phyloP scores from a whole-genome alignment of 352 stramenopile species.

The Pilasporangium apinafurcum region DNA sequence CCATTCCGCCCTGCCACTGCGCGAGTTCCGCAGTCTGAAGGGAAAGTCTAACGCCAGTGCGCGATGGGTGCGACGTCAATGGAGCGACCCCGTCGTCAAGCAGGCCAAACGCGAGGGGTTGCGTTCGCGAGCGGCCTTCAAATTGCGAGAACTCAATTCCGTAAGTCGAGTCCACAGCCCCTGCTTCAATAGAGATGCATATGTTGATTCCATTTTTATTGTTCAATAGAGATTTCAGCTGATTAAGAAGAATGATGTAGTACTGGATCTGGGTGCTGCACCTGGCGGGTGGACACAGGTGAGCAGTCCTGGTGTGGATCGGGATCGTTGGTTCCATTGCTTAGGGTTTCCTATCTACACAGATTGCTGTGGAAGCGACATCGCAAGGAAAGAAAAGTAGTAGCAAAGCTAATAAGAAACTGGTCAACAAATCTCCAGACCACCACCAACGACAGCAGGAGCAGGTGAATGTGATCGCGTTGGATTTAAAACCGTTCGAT shows the following conservation, averaged over 20 bases:
- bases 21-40: constrained; percentile 71
- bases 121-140: constrained; percentile 75
- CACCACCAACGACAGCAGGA: constrained; percentile 6
- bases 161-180: constrained; percentile 12
- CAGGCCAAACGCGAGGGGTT: constrained; percentile 80
- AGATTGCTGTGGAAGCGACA: constrained; percentile 61
- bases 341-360: background rate
- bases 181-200: background rate
- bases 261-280: constrained; percentile 80
- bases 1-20: constrained; percentile 10
- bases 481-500: constrained; percentile 72
- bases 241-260: constrained; percentile 50
- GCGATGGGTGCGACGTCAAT: constrained; percentile 81
- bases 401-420: too few relatives aligned
- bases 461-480: constrained; percentile 49
- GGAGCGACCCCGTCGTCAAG: constrained; percentile 79
- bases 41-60: constrained; percentile 80
- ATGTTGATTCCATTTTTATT: background rate
- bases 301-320: background rate
- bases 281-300: constrained; percentile 84
- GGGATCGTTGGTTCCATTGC: background rate
- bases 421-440: constrained; percentile 2
- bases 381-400: background rate
- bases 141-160: constrained; percentile 78
- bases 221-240: constrained; percentile 56